A percentile compares a stretch with the other conserved stretches of the same genome.
Evolutionary conservation across 1,139 yeast species (phyloP).

Genomic region (Candida pseudoviswanathii): DNA sequence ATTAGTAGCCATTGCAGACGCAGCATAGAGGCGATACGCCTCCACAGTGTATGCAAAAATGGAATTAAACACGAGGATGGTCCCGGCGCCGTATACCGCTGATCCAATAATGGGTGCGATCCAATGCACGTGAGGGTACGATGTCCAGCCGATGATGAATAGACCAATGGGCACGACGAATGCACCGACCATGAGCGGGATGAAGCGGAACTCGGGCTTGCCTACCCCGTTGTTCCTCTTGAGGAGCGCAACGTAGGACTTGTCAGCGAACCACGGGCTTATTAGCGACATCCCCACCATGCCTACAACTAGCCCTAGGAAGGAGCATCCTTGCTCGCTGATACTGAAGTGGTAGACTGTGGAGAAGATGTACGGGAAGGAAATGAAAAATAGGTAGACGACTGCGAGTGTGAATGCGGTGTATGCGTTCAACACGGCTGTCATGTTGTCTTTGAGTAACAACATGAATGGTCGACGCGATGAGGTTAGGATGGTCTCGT

Average conservation of each 20-base stretch:
- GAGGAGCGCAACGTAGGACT: constrained; percentile 24
- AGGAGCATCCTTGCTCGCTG: constrained; percentile 47
- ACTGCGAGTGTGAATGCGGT: constrained; percentile 63
- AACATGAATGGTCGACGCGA: constrained; percentile 57
- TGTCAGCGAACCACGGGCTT: constrained; percentile 26
- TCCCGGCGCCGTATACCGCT: constrained; percentile 37
- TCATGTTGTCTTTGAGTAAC: constrained; percentile 62
- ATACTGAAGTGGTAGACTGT: constrained; percentile 48
- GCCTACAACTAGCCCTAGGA: constrained; percentile 55
- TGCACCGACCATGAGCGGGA: constrained; percentile 40
- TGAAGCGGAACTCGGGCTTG: constrained; percentile 41
- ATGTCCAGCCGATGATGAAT: constrained; percentile 45
- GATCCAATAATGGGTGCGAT: constrained; percentile 43
- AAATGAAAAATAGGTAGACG: constrained; percentile 62
- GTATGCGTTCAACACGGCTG: constrained; percentile 58
- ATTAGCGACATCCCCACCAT: constrained; percentile 30
- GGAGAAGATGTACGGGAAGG: constrained; percentile 58
- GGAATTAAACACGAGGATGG: constrained; percentile 43
- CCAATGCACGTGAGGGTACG: constrained; percentile 40
- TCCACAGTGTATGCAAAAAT: constrained; percentile 43
- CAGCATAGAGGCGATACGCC: constrained; percentile 42
- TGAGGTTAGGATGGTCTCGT: constrained; percentile 36
- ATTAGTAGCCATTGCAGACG: constrained; percentile 45
- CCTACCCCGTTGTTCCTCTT: constrained; percentile 31
- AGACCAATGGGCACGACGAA: constrained; percentile 39